A percentile compares a stretch with the other conserved stretches of the same genome.
Evolutionary conservation across 441 rosid genomes (phyloP).

Genomic region (Populus trichocarpa): DNA sequence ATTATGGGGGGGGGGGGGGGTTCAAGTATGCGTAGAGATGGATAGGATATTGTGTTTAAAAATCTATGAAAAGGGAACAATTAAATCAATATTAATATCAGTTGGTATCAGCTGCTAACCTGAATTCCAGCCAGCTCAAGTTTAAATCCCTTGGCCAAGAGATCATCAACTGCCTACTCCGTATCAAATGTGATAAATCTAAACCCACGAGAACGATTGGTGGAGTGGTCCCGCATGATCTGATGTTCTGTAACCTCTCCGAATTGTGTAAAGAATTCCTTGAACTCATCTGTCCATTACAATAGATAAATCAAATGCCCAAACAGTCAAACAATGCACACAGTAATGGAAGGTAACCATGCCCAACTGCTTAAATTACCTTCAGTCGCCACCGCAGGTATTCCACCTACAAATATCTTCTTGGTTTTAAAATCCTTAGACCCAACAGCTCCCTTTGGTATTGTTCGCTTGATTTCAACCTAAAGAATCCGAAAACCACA

Average conservation of each 20-base stretch:
- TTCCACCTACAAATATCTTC: constrained; percentile 93
- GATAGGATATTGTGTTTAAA: neutral
- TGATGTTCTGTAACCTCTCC: constrained; percentile 74
- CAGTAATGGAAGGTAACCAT: neutral
- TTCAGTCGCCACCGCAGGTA: constrained; percentile 66
- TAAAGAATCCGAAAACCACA: too few species aligned
- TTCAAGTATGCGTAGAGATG: neutral
- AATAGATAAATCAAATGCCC: neutral
- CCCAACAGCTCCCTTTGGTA: too few species aligned
- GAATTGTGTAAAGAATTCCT: constrained; percentile 66
- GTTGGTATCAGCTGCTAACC: constrained; percentile 39
- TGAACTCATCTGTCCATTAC: constrained; percentile 59
- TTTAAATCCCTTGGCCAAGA: constrained; percentile 79
- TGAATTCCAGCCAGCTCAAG: constrained; percentile 77
- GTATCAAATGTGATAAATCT: constrained; percentile 80
- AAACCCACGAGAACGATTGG: constrained; percentile 83
- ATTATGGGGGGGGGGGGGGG: neutral
- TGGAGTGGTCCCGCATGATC: constrained; percentile 80
- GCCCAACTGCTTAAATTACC: constrained; percentile 33
- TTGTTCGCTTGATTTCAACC: too few species aligned
- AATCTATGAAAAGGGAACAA: neutral
- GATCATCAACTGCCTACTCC: constrained; percentile 81
- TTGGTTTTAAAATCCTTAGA: constrained; percentile 59
- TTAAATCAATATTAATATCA: neutral
- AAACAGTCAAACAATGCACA: neutral